Evolutionary conservation across 768 basidiomycete species (phyloP), one percentile per base, ranked within the genome.

Genomic region (Lactarius pseudohatsudake): DNA sequence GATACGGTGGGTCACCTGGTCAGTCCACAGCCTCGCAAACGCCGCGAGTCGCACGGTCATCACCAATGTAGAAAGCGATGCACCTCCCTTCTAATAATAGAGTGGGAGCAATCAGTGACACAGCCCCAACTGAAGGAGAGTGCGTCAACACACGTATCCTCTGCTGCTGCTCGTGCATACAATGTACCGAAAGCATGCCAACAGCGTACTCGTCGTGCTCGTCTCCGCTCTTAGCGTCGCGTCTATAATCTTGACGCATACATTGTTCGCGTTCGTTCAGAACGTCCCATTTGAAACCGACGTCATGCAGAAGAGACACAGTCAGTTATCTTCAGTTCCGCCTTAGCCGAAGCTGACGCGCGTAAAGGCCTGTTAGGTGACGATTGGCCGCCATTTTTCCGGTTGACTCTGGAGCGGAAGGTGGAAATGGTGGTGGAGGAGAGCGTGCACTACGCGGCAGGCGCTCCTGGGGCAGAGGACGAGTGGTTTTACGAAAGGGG

Each of bases 371-470:
- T 62, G 65, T 20, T 50, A 38, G 61, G 61, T 3, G 65, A 66
- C 30, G 65, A 59, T 32, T 58, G 28, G 56, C 65, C 56, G 0
- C 38, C 61, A 13, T 58, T 54, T 38, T 59, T 28, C 8, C 57
- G 62, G 3, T 32, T 64, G 34, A 3, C 13, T 18, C 58, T 67
- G 5, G 28, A 55, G 20, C 4, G 26, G 34, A 45, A 56, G 28
- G 22, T 64, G 4, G 47, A 22, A 26, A 64, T 59, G 66, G 62
- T 64, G 58, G 62, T 64, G 50, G 66, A 64, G 20, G 66, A 64
- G 57, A 59, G 50, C 10, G 62, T 59, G 58, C 62, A 67, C 28
- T 64, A 38, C 9, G 47, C 11, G 15, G 2, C 36, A 7, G 56
- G 50, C 1, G 40, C 2, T 2, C 18, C 50, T 2, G 45, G 61